Evolutionary conservation across 73 alveolate species (phyloP).

Genomic region (Tetrahymena elliotti): DNA sequence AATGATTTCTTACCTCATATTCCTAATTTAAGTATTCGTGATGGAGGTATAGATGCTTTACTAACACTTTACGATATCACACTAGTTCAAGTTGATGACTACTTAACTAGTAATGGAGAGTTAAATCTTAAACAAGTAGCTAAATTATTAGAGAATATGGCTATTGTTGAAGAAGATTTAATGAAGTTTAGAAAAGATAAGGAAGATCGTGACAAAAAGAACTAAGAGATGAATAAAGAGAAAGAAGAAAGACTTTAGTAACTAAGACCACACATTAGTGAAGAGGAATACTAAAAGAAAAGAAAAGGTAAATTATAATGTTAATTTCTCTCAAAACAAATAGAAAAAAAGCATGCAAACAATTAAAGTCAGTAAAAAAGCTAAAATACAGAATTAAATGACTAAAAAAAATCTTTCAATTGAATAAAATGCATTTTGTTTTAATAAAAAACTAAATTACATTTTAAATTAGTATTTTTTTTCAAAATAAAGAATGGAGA

Average conservation of each 20-base stretch:
- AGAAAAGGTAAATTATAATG: conserved; percentile 18
- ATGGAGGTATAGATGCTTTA: conserved; percentile 98
- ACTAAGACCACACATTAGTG: conserved; percentile 29
- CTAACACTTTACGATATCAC: conserved; percentile 74
- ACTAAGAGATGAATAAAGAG: conserved; percentile 14
- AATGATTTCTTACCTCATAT: conserved; percentile 99
- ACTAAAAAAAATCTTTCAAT: too few relatives aligned
- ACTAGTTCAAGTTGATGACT: conserved; percentile 58
- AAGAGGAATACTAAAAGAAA: conserved; percentile 44
- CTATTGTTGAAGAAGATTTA: conserved; percentile 77
- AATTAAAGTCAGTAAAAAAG: too few relatives aligned
- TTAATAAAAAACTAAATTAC: too few relatives aligned
- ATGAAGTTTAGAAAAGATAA: conserved; percentile 51
- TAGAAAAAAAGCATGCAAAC: too few relatives aligned
- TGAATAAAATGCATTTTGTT: too few relatives aligned
- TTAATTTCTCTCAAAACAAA: conserved; percentile 23
- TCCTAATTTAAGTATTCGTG: conserved; percentile 95
- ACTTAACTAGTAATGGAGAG: conserved; percentile 53
- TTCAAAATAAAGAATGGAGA: not conserved
- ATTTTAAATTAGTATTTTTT: too few relatives aligned
- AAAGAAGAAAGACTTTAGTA: not conserved
- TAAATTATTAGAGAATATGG: conserved; percentile 51
- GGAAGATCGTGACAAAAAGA: conserved; percentile 38
- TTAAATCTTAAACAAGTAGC: conserved; percentile 40
- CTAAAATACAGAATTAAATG: too few relatives aligned